Conservation (phyloP, 2,329 filamentous ascomycete genomes). For the Fusarium mangiferae region DNA sequence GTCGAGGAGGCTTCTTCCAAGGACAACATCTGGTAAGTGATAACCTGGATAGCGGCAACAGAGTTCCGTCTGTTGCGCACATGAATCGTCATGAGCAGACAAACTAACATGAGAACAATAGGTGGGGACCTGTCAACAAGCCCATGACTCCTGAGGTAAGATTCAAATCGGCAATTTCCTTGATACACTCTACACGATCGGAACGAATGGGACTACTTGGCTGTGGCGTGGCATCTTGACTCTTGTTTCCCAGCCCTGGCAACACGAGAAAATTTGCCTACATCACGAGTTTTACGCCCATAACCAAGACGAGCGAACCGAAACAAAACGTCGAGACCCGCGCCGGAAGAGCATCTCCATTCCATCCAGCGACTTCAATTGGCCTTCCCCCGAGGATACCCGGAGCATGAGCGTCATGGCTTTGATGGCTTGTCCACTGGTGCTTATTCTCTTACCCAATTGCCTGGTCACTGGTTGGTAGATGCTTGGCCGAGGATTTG, state of each 20-base stretch:
- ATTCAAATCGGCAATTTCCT: slow-evolving; percentile 22
- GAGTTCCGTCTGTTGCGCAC: slow-evolving; percentile 16
- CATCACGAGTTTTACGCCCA: slow-evolving; percentile 31
- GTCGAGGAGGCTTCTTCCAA: slow-evolving; percentile 91
- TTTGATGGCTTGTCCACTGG: slow-evolving; percentile 37
- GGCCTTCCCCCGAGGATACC: slow-evolving; percentile 44
- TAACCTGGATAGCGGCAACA: slow-evolving; percentile 16
- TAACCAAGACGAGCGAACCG: slow-evolving; percentile 5
- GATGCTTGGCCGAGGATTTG: slow-evolving; percentile 32
- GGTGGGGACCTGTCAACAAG: slow-evolving; percentile 99
- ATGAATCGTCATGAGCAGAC: slow-evolving; percentile 32
- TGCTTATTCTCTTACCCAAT: slow-evolving; percentile 48
- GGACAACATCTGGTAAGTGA: slow-evolving; percentile 82
- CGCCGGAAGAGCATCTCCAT: slow-evolving; percentile 33
- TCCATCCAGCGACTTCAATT: slow-evolving; percentile 36
- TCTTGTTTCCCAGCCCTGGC: slow-evolving; percentile 3
- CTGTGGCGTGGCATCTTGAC: slow-evolving; percentile 8
- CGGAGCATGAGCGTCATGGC: slow-evolving; percentile 38
- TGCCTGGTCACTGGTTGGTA: slow-evolving; percentile 44
- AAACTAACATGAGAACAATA: slow-evolving; percentile 48
- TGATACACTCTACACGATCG: slow-evolving; percentile 5
- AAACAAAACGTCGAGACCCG: slow-evolving; percentile 18
- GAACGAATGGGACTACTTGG: slow-evolving; percentile 10
- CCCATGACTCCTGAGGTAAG: slow-evolving; percentile 94
- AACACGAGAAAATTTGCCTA: slow-evolving; percentile 17